Percentiles rank a stretch among this genome's conserved stretches.
These are phyloP conservation scores for Boletus subcaerulescens DNA, from an alignment of 768 basidiomycete genomes.

Conservation along the genomic window DNA sequence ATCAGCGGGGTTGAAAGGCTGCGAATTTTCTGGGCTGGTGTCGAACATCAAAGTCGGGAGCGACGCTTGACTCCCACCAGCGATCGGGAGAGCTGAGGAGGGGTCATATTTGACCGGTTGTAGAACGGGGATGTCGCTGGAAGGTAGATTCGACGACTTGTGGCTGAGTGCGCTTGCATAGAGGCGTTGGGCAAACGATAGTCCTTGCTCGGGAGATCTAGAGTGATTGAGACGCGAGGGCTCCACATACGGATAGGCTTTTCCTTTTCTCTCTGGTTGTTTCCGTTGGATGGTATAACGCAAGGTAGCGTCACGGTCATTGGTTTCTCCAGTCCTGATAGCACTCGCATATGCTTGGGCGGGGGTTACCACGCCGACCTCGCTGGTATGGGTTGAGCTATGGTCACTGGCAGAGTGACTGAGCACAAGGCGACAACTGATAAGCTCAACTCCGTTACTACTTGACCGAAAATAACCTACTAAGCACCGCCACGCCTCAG, in stretches of 20 bases:
- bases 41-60: constrained; percentile 2
- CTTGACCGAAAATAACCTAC: not conserved
- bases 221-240: not conserved
- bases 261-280: constrained; percentile 4
- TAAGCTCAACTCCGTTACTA: not conserved
- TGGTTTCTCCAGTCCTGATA: constrained; percentile 7
- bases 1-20: constrained; percentile 9
- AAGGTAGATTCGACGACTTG: constrained; percentile 6
- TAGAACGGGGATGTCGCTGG: constrained; percentile 3
- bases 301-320: constrained; percentile 5
- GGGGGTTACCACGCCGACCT: constrained; percentile 10
- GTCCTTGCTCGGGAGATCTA: constrained; percentile 14
- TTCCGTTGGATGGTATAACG: constrained; percentile 19
- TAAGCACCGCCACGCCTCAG: not conserved
- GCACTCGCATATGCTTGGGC: constrained; percentile 22
- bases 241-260: not conserved
- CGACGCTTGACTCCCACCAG: not conserved
- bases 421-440: no score
- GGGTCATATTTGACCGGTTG: not conserved
- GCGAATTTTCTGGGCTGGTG: not conserved
- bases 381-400: not conserved
- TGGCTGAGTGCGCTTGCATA: constrained; percentile 40
- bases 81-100: not conserved
- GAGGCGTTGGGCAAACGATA: constrained; percentile 40
- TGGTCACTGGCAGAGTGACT: not conserved